Evolutionary conservation across 371 early-diverging fungal species (phyloP).

Genomic region (Mucor sp.): DNA sequence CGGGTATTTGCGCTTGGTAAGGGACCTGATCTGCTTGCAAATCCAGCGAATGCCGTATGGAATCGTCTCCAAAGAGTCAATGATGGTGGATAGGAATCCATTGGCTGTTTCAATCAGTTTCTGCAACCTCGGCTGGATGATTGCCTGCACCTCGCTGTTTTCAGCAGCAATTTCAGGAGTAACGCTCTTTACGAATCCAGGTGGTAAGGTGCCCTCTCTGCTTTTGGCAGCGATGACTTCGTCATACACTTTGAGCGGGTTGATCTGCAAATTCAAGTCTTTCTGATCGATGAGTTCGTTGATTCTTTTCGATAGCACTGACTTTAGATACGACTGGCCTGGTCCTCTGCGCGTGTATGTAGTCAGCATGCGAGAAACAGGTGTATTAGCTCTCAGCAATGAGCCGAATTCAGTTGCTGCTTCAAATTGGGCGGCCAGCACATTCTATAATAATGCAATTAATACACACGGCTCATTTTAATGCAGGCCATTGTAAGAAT

Average conservation of each 20-base stretch:
- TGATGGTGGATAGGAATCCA: slow-evolving; percentile 81
- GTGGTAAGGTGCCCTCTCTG: slow-evolving; percentile 59
- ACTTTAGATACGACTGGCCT: slow-evolving; percentile 93
- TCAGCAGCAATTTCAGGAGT: slow-evolving; percentile 79
- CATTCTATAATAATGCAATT: slow-evolving; percentile 67
- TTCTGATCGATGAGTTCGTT: slow-evolving; percentile 68
- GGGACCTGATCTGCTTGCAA: slow-evolving; percentile 93
- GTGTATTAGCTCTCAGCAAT: slow-evolving; percentile 92
- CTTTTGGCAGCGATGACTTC: slow-evolving; percentile 82
- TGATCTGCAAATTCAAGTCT: slow-evolving; percentile 86
- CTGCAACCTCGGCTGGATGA: slow-evolving; percentile 80
- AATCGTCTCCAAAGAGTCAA: slow-evolving; percentile 76
- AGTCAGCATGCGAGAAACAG: slow-evolving; percentile 96
- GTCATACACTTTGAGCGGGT: slow-evolving; percentile 84
- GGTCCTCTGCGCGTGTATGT: slow-evolving; percentile 94
- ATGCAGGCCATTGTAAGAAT: not conserved
- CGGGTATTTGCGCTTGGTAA: slow-evolving; percentile 92
- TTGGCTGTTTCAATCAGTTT: slow-evolving; percentile 87
- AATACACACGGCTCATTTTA: not conserved
- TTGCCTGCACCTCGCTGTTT: slow-evolving; percentile 80
- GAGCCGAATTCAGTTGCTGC: slow-evolving; percentile 86
- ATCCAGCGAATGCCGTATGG: slow-evolving; percentile 99
- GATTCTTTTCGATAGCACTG: slow-evolving; percentile 81
- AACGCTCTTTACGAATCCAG: slow-evolving; percentile 70
- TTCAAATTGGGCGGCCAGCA: slow-evolving; percentile 91